These are phyloP conservation scores for Parmales sp. DNA, from an alignment of 108 stramenopile species.

Conservation along the genomic window DNA sequence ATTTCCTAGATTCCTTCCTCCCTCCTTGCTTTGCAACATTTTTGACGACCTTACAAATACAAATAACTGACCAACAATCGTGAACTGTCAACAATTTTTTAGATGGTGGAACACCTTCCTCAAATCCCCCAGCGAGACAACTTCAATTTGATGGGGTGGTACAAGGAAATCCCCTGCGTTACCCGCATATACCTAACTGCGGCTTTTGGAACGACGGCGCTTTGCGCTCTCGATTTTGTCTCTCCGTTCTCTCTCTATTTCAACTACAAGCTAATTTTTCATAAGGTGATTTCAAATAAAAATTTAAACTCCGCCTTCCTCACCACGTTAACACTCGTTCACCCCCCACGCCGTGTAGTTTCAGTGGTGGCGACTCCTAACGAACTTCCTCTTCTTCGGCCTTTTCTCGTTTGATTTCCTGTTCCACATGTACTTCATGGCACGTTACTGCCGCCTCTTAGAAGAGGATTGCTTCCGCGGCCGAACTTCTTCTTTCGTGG, in stretches of 20 bases:
- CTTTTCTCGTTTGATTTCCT: conserved; percentile 89
- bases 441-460: conserved; percentile 83
- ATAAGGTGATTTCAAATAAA: too few species aligned
- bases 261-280: conserved; percentile 78
- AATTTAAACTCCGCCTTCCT: too few species aligned
- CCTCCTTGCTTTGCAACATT: too few species aligned
- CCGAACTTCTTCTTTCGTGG: conserved; percentile 78
- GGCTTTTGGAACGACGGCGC: conserved; percentile 88
- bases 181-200: conserved; percentile 88
- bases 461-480: conserved; percentile 92
- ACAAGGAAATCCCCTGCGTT: conserved; percentile 88
- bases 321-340: too few species aligned
- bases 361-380: conserved; percentile 89
- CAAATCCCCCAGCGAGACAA: too few species aligned
- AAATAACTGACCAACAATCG: too few species aligned
- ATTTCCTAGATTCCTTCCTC: too few species aligned
- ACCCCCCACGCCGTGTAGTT: too few species aligned
- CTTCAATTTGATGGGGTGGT: conserved; percentile 43
- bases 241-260: conserved; percentile 83
- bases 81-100: too few species aligned
- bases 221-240: conserved; percentile 76
- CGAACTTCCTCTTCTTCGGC: conserved; percentile 95
- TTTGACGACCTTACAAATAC: too few species aligned
- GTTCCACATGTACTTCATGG: conserved; percentile 98
- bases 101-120: too few species aligned